These are phyloP conservation scores for Musa troglodytarum DNA, from an alignment of 176 grass and related monocot species.

Conservation along the genomic window DNA sequence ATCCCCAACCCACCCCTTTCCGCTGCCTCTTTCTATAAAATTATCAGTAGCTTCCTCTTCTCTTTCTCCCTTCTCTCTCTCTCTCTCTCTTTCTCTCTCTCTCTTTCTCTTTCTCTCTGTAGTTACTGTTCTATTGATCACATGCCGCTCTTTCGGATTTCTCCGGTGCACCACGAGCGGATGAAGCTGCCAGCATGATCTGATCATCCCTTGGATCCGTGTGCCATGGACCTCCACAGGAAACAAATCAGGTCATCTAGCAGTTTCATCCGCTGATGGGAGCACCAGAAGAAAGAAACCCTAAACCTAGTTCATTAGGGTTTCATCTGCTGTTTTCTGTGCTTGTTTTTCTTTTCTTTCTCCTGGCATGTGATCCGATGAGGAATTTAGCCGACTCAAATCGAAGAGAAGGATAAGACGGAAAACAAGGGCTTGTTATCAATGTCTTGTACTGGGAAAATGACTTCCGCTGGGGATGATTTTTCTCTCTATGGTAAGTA, in stretches of 20 bases:
- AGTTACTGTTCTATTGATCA: not conserved
- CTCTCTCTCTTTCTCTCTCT: too few species aligned
- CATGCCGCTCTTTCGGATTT: not conserved
- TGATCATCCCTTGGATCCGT: not conserved
- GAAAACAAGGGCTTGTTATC: too few species aligned
- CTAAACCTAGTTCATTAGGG: not conserved
- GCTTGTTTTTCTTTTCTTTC: too few species aligned
- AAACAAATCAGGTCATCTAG: constrained; percentile 8
- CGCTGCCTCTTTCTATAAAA: not conserved
- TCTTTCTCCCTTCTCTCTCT: not conserved
- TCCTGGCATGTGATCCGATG: too few species aligned
- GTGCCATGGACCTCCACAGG: not conserved
- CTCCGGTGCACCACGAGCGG: not conserved
- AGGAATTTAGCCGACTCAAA: too few species aligned
- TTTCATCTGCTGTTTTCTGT: too few species aligned
- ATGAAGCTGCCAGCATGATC: constrained; percentile 12
- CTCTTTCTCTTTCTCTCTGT: not conserved
- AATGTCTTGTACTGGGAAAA: too few species aligned
- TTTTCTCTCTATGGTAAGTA: too few species aligned
- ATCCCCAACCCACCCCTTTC: not conserved
- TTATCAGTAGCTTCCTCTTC: not conserved
- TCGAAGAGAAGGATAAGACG: too few species aligned
- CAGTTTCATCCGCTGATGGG: constrained; percentile 6
- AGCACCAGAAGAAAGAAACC: not conserved
- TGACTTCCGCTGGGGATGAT: too few species aligned